These are phyloP conservation scores for Physcomitrellopsis africana DNA, from an alignment of 225 moss, liverwort and hornwort species.

Conservation along the genomic window DNA sequence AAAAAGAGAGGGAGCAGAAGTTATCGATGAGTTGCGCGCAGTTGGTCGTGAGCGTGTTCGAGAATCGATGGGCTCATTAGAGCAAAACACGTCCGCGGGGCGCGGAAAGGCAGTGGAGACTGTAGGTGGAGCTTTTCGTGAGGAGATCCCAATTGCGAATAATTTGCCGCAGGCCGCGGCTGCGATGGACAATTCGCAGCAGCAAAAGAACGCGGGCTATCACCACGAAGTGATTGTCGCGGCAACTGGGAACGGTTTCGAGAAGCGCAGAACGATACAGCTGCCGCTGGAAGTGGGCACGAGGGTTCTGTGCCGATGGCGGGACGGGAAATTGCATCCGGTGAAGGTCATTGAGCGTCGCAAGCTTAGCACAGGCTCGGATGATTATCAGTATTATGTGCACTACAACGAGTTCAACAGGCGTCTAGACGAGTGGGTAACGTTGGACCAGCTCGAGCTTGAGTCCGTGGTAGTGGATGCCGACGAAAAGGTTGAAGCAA, in stretches of 20 bases:
- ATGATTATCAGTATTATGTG: slow-evolving; percentile 73
- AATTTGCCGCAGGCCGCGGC: slow-evolving; percentile 16
- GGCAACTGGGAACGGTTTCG: neutral
- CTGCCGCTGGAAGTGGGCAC: slow-evolving; percentile 73
- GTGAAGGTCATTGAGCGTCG: slow-evolving; percentile 65
- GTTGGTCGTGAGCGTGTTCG: neutral
- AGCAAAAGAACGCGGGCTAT: neutral
- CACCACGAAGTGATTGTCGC: neutral
- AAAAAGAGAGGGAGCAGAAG: no score
- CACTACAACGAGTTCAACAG: slow-evolving; percentile 76
- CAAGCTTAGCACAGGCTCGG: slow-evolving; percentile 50
- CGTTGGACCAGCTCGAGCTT: slow-evolving; percentile 66
- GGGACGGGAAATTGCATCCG: slow-evolving; percentile 55
- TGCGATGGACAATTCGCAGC: neutral
- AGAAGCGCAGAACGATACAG: slow-evolving; percentile 25
- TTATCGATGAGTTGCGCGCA: no score
- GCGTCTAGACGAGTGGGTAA: slow-evolving; percentile 80
- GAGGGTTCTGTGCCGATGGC: slow-evolving; percentile 65
- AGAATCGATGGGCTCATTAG: slow-evolving; percentile 46
- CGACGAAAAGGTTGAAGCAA: slow-evolving; percentile 63
- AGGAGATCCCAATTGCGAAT: slow-evolving; percentile 24
- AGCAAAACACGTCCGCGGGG: slow-evolving; percentile 56
- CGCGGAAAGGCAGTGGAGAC: slow-evolving; percentile 41
- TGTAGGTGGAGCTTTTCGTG: slow-evolving; percentile 22
- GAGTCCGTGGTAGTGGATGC: slow-evolving; percentile 70